Evolutionary conservation across 192 early-diverging fungal species (phyloP), one percentile per base, ranked within the genome.

Genomic region (Backusella australiensis): DNA sequence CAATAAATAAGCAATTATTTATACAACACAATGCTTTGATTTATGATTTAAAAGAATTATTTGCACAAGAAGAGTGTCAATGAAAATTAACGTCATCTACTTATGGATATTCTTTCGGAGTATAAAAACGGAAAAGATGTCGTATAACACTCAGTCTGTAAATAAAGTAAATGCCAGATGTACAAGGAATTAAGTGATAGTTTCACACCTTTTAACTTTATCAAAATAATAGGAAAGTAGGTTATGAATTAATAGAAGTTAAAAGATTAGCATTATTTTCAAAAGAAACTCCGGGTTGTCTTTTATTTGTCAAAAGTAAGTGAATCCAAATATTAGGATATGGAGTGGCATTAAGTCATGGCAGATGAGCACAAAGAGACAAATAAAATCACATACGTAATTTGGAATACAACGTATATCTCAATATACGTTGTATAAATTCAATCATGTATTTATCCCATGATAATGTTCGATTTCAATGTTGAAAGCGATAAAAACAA

Each of bases 361-460:
- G 26, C 23, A 59, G 23, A 59, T 23, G 56, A n/a, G 56, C 26
- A 63, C 56, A 63, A 63, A 29, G 12, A 63, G 21, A 26, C 4
- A 26, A 63, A 63, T 29, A 63, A 63, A 63, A 63, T 63, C 26
- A 63, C 56, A 14, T 29, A 63, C 56, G 56, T 63, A 63, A 63
- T 63, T 63, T 29, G 26, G 56, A 63, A 63, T 63, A 63, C 56
- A 63, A 32, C 3, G 23, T 63, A 63, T 63, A 63, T 63, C 0
- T 0, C 0, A 0, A 63, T 63, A 63, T 63, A 63, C 56, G 21
- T 63, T 63, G 56, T 63, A 63, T 63, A 63, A 63, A 49, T 6
- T 4, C 46, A 49, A 19, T 49, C 46, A 49, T 49, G 19, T 11
- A 7, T 29, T 63, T 29, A 29, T 14, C 56, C 23, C 23, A 63